Evolutionary conservation across 345 rosid genomes (phyloP).

Genomic region (Populus alba): DNA sequence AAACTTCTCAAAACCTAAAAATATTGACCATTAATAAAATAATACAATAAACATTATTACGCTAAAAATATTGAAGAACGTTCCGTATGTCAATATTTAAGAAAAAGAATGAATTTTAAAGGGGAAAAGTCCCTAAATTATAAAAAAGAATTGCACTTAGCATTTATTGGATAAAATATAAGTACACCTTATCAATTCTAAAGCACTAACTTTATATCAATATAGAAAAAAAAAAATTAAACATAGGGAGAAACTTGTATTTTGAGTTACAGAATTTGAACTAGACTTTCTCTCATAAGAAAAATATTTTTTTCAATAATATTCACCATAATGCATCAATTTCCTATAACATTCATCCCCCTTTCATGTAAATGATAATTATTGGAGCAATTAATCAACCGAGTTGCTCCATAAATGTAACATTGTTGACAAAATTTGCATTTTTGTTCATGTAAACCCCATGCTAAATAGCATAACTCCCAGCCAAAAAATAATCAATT

Average conservation of each 20-base stretch:
- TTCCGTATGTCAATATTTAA: too few species aligned
- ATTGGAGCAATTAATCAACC: background rate
- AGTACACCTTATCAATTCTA: too few species aligned
- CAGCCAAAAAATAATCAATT: slow-evolving; percentile 45
- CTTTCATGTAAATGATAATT: background rate
- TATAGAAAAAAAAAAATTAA: too few species aligned
- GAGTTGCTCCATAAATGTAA: slow-evolving; percentile 57
- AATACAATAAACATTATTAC: too few species aligned
- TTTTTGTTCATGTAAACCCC: slow-evolving; percentile 62
- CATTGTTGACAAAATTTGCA: slow-evolving; percentile 75
- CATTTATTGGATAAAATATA: too few species aligned
- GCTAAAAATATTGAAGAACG: too few species aligned
- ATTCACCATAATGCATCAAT: background rate
- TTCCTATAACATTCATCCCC: too few species aligned
- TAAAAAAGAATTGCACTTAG: too few species aligned
- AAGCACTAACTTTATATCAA: background rate
- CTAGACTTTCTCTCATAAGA: background rate
- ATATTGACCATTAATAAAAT: too few species aligned
- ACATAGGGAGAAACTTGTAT: background rate
- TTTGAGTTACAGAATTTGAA: background rate
- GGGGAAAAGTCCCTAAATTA: too few species aligned
- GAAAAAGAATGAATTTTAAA: too few species aligned
- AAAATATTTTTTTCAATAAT: background rate
- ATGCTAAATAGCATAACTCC: slow-evolving; percentile 62
- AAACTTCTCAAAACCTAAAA: too few species aligned